A percentile compares a stretch with the other conserved stretches of the same genome.
Evolutionary conservation across 129 eudicot genomes (phyloP).

Genomic region (Smallanthus sonchifolius): DNA sequence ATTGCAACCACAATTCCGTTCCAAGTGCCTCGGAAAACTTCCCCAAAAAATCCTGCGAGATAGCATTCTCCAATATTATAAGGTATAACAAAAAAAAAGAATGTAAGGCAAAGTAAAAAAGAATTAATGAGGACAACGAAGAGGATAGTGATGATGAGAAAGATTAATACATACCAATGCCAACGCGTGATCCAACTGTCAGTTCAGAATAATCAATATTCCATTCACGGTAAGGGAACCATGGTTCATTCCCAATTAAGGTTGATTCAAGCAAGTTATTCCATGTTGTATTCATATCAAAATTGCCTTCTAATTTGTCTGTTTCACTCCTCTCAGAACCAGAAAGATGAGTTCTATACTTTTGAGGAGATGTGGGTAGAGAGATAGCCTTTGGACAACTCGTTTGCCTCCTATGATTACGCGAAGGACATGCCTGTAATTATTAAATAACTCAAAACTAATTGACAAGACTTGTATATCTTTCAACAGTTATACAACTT

Average conservation of each 20-base stretch:
- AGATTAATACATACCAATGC: slow-evolving; percentile 53
- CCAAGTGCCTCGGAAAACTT: slow-evolving; percentile 93
- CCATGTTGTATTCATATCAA: slow-evolving; percentile 48
- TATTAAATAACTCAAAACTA: neutral
- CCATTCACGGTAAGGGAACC: slow-evolving; percentile 79
- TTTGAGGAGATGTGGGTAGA: slow-evolving; percentile 76
- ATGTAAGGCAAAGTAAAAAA: neutral
- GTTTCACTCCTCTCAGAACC: slow-evolving; percentile 40
- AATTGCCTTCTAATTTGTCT: slow-evolving; percentile 30
- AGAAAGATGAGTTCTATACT: slow-evolving; percentile 31
- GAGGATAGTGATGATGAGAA: neutral
- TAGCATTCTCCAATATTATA: neutral
- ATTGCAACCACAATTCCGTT: slow-evolving; percentile 90
- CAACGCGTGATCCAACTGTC: slow-evolving; percentile 71
- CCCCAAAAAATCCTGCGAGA: slow-evolving; percentile 82
- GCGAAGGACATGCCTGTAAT: slow-evolving; percentile 33
- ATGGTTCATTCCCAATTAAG: slow-evolving; percentile 44
- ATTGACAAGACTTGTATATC: slow-evolving; percentile 1
- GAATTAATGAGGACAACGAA: neutral
- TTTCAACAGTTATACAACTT: neutral
- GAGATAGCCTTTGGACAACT: slow-evolving; percentile 65
- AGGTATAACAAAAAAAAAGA: neutral
- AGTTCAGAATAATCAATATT: slow-evolving; percentile 75
- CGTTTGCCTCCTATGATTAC: slow-evolving; percentile 34
- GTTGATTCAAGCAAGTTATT: slow-evolving; percentile 57